A percentile compares a stretch with the other conserved stretches of the same genome.
Conservation (phyloP, 1,284 basidiomycete genomes). For the Cystobasidiaceae sp. region DNA sequence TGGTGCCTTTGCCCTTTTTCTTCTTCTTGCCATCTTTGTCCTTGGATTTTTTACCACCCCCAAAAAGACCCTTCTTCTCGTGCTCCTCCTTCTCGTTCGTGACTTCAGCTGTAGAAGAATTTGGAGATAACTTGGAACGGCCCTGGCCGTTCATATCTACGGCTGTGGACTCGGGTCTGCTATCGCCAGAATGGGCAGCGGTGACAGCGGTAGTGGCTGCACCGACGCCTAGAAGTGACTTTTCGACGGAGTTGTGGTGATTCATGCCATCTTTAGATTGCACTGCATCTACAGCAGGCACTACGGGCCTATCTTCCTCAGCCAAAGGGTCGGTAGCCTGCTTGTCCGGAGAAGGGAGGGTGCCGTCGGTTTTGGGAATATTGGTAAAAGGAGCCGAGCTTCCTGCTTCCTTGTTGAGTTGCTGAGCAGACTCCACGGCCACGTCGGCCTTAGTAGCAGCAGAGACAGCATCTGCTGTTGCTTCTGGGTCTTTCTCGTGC, state of each 20-base stretch:
- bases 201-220: neutral
- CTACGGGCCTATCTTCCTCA: slow-evolving; percentile 1
- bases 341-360: neutral
- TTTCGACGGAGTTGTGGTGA: neutral
- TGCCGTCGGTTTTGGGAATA: neutral
- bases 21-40: neutral
- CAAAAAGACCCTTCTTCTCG: slow-evolving; percentile 26
- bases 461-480: neutral
- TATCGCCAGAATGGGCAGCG: neutral
- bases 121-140: neutral
- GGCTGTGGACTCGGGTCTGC: neutral
- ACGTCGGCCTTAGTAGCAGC: slow-evolving; percentile 2
- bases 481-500: slow-evolving; percentile 9
- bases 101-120: neutral
- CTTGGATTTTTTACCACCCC: neutral
- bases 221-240: neutral
- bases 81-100: neutral
- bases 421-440: neutral
- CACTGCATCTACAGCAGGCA: neutral
- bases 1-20: neutral
- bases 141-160: slow-evolving; percentile 7
- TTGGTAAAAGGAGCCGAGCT: neutral
- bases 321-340: slow-evolving; percentile 1
- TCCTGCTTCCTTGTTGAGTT: slow-evolving; percentile 2
- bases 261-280: neutral